Percentiles rank a stretch among this genome's conserved stretches.
Evolutionary conservation across 2,329 filamentous ascomycete species (phyloP).

Genomic region (Pestalotiopsis sp.): DNA sequence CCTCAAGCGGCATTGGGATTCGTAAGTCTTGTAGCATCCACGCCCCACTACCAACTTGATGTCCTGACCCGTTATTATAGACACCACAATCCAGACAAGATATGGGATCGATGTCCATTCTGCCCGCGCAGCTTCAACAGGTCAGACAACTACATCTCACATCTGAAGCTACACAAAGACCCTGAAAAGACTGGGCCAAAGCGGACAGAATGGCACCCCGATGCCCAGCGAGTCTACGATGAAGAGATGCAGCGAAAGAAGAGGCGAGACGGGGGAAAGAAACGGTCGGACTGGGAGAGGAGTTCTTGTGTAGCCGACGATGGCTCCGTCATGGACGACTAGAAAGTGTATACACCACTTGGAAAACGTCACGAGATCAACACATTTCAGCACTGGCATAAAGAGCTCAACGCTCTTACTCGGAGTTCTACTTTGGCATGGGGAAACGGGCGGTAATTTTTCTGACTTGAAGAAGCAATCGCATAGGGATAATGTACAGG

Average conservation of each 20-base stretch:
- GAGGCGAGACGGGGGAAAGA: background rate
- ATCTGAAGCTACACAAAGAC: background rate
- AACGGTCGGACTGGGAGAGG: background rate
- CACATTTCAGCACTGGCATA: background rate
- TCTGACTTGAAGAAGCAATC: background rate
- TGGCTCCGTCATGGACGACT: background rate
- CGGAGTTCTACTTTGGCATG: background rate
- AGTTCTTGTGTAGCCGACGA: no score
- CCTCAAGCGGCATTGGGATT: slow-evolving; percentile 53
- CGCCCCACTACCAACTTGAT: background rate
- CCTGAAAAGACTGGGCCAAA: background rate
- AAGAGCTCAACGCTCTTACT: background rate
- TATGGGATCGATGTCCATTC: slow-evolving; percentile 20
- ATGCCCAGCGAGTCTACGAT: background rate
- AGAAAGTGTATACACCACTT: background rate
- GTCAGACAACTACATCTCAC: background rate
- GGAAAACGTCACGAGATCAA: background rate
- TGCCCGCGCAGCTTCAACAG: background rate
- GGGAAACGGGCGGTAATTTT: background rate
- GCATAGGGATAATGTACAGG: background rate
- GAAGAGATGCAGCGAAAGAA: background rate
- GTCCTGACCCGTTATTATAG: slow-evolving; percentile 33
- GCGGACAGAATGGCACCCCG: background rate
- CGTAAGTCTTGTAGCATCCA: background rate
- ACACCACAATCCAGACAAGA: slow-evolving; percentile 25